These are phyloP conservation scores for Penicillium cosmopolitanum DNA, from an alignment of 495 filamentous ascomycete species.

Conservation along the genomic window DNA sequence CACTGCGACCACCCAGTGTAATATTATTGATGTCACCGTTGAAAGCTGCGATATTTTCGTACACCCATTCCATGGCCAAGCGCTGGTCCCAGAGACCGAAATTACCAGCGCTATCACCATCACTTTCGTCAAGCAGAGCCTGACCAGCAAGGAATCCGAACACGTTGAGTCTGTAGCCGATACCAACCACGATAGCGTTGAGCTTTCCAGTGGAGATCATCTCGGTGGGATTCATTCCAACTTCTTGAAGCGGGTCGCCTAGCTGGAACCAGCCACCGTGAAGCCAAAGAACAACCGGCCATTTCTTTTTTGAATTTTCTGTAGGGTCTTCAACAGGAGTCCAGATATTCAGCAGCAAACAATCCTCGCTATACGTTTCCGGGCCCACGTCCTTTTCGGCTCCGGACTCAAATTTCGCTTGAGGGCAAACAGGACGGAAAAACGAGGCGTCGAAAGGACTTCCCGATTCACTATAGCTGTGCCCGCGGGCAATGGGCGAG, in stretches of 20 bases:
- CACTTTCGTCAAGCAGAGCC: constrained; percentile 38
- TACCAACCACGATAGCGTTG: constrained; percentile 55
- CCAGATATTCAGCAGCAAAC: constrained; percentile 51
- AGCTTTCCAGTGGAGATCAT: constrained; percentile 53
- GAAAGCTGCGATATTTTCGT: constrained; percentile 57
- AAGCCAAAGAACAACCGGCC: constrained; percentile 61
- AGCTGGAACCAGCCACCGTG: constrained; percentile 57
- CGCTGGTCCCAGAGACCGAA: constrained; percentile 65
- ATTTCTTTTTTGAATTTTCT: constrained; percentile 28
- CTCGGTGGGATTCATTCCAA: constrained; percentile 44
- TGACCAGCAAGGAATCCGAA: constrained; percentile 62
- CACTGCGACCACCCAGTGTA: constrained; percentile 61
- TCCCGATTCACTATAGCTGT: constrained; percentile 28
- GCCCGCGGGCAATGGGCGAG: constrained; percentile 42
- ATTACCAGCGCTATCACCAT: constrained; percentile 56
- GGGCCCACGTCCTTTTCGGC: constrained; percentile 25
- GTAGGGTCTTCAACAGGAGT: constrained; percentile 31
- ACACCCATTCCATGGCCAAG: constrained; percentile 60
- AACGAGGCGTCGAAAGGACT: constrained; percentile 39
- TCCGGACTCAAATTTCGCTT: constrained; percentile 33
- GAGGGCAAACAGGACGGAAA: constrained; percentile 50
- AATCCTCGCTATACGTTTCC: constrained; percentile 45
- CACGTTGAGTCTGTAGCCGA: constrained; percentile 65
- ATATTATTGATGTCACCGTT: constrained; percentile 63
- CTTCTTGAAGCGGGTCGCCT: constrained; percentile 40